These are phyloP conservation scores for Kickxella alabastrina DNA, from an alignment of 192 early-diverging fungal species.

Conservation along the genomic window DNA sequence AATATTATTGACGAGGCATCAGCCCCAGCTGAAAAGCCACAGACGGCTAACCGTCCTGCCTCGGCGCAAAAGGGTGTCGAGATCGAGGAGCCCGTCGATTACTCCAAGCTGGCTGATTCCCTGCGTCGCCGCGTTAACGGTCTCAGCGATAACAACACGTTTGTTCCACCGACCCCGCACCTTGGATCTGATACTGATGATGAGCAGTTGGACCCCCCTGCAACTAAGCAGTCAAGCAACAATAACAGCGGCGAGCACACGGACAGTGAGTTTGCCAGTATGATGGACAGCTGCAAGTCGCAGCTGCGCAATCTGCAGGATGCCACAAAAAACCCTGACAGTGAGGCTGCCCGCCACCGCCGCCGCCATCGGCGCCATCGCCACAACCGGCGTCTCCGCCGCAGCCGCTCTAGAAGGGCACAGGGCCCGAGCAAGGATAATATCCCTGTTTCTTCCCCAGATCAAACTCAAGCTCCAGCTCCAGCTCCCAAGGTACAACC, in stretches of 20 bases:
- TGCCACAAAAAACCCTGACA: neutral
- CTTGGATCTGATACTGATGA: neutral
- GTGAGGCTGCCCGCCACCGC: slow-evolving; percentile 2
- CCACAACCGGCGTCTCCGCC: slow-evolving; percentile 4
- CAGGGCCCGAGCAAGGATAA: neutral
- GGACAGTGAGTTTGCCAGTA: slow-evolving; percentile 31
- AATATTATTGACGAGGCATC: slow-evolving; percentile 16
- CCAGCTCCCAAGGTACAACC: neutral
- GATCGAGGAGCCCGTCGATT: slow-evolving; percentile 45
- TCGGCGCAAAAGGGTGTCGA: slow-evolving; percentile 18
- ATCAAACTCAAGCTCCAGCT: neutral
- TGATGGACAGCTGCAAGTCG: slow-evolving; percentile 36
- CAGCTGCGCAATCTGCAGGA: slow-evolving; percentile 31
- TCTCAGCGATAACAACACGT: slow-evolving; percentile 26
- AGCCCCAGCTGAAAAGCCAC: neutral
- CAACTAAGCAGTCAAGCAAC: neutral
- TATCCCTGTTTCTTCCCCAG: neutral
- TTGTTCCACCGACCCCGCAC: slow-evolving; percentile 29
- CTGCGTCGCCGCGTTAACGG: slow-evolving; percentile 32
- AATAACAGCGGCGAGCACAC: slow-evolving; percentile 14
- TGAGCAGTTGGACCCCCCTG: neutral
- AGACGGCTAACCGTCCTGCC: neutral
- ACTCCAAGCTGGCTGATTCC: slow-evolving; percentile 18
- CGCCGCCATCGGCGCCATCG: slow-evolving; percentile 9
- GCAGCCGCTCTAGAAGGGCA: neutral